Conservation (phyloP, 106 monocot species). For the Dendrobium huoshanense region DNA sequence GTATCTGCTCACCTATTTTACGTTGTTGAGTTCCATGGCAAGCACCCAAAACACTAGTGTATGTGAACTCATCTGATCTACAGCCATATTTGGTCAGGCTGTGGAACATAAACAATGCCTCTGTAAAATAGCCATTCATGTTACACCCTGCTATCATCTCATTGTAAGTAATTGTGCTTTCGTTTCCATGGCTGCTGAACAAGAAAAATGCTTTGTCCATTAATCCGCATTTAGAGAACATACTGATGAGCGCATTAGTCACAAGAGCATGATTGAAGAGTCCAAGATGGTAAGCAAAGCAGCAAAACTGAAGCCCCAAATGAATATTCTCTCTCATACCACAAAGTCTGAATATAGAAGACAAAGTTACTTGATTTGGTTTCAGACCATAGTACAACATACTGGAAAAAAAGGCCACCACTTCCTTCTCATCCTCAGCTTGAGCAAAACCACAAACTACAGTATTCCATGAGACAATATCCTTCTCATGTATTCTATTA, state of each 20-base stretch:
- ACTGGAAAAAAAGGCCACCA: slow-evolving; percentile 9
- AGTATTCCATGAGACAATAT: slow-evolving; percentile 37
- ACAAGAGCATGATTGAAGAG: slow-evolving; percentile 14
- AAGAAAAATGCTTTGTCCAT: slow-evolving; percentile 18
- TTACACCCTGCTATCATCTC: slow-evolving; percentile 21
- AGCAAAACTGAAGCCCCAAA: slow-evolving; percentile 29
- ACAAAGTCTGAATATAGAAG: slow-evolving; percentile 18
- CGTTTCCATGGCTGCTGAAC: neutral
- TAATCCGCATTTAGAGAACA: slow-evolving; percentile 21
- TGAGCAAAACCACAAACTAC: slow-evolving; percentile 15
- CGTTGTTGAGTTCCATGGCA: slow-evolving; percentile 15
- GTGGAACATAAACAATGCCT: slow-evolving; percentile 13
- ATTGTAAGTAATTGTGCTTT: slow-evolving; percentile 15
- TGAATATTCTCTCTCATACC: slow-evolving; percentile 9
- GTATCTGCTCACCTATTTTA: slow-evolving; percentile 13
- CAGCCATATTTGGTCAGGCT: neutral
- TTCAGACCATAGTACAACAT: slow-evolving; percentile 15
- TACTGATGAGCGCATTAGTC: slow-evolving; percentile 21
- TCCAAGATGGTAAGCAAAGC: slow-evolving; percentile 17
- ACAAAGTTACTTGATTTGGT: slow-evolving; percentile 30
- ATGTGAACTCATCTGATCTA: slow-evolving; percentile 26
- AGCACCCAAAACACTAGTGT: slow-evolving; percentile 18
- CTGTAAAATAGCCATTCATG: slow-evolving; percentile 6
- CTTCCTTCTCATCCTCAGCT: slow-evolving; percentile 16
- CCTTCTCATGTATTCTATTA: slow-evolving; percentile 13